These are phyloP conservation scores for Oleoguttula mirabilis DNA, from an alignment of 495 filamentous ascomycete species.

Conservation along the genomic window DNA sequence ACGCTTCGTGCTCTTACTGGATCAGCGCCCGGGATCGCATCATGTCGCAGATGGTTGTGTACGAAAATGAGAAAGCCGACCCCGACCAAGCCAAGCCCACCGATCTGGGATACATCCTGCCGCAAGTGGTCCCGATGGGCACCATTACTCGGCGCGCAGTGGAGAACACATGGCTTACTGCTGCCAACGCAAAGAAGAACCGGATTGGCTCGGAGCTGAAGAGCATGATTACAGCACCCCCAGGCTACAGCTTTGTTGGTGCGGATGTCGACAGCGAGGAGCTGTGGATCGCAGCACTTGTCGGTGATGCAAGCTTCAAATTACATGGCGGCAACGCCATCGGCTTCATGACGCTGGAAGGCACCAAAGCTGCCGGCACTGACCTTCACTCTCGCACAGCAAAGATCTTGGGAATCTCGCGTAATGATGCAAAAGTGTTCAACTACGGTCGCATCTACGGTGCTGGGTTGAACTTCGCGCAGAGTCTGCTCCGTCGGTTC, in stretches of 20 bases:
- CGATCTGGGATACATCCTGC: conserved; percentile 76
- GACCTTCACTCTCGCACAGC: conserved; percentile 94
- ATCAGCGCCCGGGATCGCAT: conserved; percentile 90
- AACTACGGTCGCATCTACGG: conserved; percentile 99
- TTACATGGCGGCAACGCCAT: conserved; percentile 92
- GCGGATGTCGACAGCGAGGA: conserved; percentile 99
- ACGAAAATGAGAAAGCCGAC: conserved; percentile 44
- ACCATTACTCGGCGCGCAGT: conserved; percentile 94
- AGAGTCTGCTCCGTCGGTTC: conserved; percentile 80
- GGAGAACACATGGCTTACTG: conserved; percentile 96
- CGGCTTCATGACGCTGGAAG: conserved; percentile 98
- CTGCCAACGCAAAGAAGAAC: conserved; percentile 90
- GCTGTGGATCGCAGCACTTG: conserved; percentile 92
- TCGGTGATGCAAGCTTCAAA: conserved; percentile 88
- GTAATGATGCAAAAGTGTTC: conserved; percentile 94
- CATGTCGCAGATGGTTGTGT: conserved; percentile 84
- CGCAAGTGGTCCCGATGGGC: conserved; percentile 98
- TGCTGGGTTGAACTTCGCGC: conserved; percentile 85
- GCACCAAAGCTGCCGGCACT: conserved; percentile 83
- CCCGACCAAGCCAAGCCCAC: conserved; percentile 14
- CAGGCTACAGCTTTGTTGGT: conserved; percentile 85
- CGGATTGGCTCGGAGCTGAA: conserved; percentile 95
- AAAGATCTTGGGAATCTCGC: conserved; percentile 76
- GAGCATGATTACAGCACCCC: conserved; percentile 86
- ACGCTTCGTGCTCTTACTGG: conserved; percentile 97